These are phyloP conservation scores for Balamuthia mandrillaris DNA, from an alignment of 208 protist species.

Conservation along the genomic window DNA sequence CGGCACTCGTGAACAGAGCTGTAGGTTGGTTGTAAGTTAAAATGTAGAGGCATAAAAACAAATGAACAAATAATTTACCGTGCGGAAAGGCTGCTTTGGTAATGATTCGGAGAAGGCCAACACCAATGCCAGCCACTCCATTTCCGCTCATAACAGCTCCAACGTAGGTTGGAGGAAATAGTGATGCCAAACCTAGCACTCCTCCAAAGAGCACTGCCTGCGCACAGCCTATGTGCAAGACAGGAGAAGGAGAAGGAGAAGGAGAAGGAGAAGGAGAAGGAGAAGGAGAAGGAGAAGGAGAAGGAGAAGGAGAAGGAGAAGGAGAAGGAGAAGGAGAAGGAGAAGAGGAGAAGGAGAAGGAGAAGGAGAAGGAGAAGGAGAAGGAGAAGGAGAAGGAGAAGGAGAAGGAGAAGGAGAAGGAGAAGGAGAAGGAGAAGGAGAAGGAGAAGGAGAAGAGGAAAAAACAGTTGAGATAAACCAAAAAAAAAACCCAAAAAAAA, in stretches of 20 bases:
- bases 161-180: conserved; percentile 44
- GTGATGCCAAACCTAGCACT: conserved; percentile 42
- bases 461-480: background rate
- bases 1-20: background rate
- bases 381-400: background rate
- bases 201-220: conserved; percentile 50
- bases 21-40: background rate
- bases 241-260: background rate
- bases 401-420: background rate
- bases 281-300: background rate
- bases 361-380: background rate
- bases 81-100: conserved; percentile 37
- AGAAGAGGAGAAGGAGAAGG: background rate
- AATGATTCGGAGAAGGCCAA: conserved; percentile 39
- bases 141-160: conserved; percentile 51
- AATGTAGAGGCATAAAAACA: background rate
- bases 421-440: background rate
- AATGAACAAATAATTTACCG: background rate
- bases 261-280: background rate
- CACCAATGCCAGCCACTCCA: conserved; percentile 53
- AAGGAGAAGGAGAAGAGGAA: background rate
- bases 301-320: background rate
- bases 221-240: conserved; percentile 35
- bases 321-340: background rate
- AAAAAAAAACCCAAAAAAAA: background rate